These are phyloP conservation scores for Myxozyma lipomycoides DNA, from an alignment of 805 yeast genomes.

Conservation along the genomic window DNA sequence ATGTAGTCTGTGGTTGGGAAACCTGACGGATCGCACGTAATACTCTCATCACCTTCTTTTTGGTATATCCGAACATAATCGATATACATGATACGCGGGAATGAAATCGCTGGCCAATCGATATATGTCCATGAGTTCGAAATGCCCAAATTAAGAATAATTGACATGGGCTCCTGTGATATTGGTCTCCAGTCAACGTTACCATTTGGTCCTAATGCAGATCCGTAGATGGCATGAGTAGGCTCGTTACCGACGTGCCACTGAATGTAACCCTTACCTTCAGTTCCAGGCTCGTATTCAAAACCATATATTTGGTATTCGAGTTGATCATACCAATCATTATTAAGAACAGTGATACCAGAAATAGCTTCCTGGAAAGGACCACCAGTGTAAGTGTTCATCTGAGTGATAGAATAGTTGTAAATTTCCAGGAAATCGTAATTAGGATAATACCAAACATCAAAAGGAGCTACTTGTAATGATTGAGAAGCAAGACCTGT, in stretches of 20 bases:
- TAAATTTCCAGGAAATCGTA: conserved; percentile 71
- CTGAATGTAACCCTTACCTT: conserved; percentile 65
- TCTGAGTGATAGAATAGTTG: conserved; percentile 63
- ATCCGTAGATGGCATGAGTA: conserved; percentile 66
- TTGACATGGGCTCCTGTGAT: conserved; percentile 89
- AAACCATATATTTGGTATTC: conserved; percentile 68
- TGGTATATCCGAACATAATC: conserved; percentile 93
- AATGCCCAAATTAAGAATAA: conserved; percentile 81
- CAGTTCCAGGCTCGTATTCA: conserved; percentile 67
- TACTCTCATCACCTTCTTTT: conserved; percentile 53
- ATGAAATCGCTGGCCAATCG: conserved; percentile 68
- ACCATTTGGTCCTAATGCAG: conserved; percentile 84
- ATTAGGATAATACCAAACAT: conserved; percentile 91
- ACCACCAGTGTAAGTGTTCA: conserved; percentile 90
- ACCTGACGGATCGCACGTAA: conserved; percentile 83
- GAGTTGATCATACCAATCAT: conserved; percentile 70
- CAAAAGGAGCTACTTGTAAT: conserved; percentile 87
- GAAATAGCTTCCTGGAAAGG: conserved; percentile 92
- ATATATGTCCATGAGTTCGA: conserved; percentile 92
- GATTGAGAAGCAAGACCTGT: conserved; percentile 77
- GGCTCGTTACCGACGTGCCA: conserved; percentile 86
- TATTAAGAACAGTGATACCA: conserved; percentile 71
- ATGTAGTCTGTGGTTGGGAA: conserved; percentile 87
- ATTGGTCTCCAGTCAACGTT: conserved; percentile 79
- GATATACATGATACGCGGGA: conserved; percentile 72